Conservation (phyloP, 2,329 filamentous ascomycete species). For the Xylaria multiplex region DNA sequence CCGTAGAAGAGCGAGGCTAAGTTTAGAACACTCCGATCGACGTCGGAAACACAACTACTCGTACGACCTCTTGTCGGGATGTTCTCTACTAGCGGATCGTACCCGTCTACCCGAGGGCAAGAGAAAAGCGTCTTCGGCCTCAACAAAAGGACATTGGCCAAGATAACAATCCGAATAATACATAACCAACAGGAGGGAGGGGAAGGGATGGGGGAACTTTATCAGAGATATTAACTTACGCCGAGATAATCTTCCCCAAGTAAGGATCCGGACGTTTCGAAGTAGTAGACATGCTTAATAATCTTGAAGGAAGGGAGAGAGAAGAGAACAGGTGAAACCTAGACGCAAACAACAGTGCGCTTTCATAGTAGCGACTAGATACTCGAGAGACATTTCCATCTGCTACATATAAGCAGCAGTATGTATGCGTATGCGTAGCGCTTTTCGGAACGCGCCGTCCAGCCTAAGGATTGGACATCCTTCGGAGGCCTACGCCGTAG, state of each 20-base stretch:
- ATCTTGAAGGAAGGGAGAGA: not conserved
- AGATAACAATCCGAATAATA: not conserved
- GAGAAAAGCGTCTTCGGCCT: not conserved
- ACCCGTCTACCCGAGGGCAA: not conserved
- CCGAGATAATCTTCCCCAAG: conserved; percentile 34
- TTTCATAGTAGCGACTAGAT: not conserved
- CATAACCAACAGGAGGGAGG: not conserved
- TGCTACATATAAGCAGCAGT: not conserved
- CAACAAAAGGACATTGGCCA: not conserved
- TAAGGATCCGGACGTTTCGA: conserved; percentile 31
- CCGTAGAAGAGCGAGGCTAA: not conserved
- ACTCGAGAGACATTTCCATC: not conserved
- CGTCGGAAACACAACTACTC: not conserved
- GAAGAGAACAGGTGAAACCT: not conserved
- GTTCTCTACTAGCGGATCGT: too few species aligned
- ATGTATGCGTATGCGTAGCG: not conserved
- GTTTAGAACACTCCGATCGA: not conserved
- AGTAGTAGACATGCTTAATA: conserved; percentile 26
- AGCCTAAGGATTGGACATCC: not conserved
- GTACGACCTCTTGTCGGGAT: not conserved
- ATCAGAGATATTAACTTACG: conserved; percentile 33
- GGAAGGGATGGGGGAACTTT: not conserved
- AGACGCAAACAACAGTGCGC: not conserved
- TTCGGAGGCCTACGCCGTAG: conserved; percentile 7
- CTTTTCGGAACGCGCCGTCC: not conserved